phyloP scores from a whole-genome alignment of 768 basidiomycete species.

The Lactifluus hygrophoroides region DNA sequence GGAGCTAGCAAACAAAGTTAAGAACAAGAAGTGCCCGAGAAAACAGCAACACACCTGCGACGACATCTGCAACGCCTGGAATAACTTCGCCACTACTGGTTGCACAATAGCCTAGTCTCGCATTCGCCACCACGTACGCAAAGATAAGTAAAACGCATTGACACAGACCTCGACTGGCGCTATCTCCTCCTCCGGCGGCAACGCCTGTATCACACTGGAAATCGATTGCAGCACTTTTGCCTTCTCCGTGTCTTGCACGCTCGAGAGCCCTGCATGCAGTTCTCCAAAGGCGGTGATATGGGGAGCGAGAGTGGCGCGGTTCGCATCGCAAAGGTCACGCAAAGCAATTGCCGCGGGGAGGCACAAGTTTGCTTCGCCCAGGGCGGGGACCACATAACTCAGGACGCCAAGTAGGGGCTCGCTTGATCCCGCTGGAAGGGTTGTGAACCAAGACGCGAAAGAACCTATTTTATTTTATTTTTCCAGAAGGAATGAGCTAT shows the following conservation, averaged over 20 bases:
- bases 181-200: conserved; percentile 72
- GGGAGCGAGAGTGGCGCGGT: conserved; percentile 71
- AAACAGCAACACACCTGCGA: conserved; percentile 35
- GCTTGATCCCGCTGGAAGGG: conserved; percentile 30
- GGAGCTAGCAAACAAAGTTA: conserved; percentile 36
- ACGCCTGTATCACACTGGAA: conserved; percentile 85
- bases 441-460: conserved; percentile 76
- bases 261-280: conserved; percentile 66
- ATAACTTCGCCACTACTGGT: conserved; percentile 65
- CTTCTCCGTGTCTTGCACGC: conserved; percentile 80
- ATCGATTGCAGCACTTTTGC: conserved; percentile 89
- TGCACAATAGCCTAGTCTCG: conserved; percentile 54
- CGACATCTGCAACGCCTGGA: conserved; percentile 49
- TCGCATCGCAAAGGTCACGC: conserved; percentile 83
- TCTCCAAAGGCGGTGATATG: conserved; percentile 82
- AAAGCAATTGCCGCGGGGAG: conserved; percentile 74
- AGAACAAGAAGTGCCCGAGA: not conserved
- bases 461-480: conserved; percentile 41
- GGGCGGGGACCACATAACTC: conserved; percentile 59
- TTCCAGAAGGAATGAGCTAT: not conserved
- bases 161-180: conserved; percentile 59
- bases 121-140: not conserved
- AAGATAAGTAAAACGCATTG: not conserved
- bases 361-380: conserved; percentile 56
- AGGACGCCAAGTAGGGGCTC: conserved; percentile 54